Evolutionary conservation across 164 flowering plant species (phyloP), one percentile per base, ranked within the genome.

Genomic region (Aristolochia fimbriata): DNA sequence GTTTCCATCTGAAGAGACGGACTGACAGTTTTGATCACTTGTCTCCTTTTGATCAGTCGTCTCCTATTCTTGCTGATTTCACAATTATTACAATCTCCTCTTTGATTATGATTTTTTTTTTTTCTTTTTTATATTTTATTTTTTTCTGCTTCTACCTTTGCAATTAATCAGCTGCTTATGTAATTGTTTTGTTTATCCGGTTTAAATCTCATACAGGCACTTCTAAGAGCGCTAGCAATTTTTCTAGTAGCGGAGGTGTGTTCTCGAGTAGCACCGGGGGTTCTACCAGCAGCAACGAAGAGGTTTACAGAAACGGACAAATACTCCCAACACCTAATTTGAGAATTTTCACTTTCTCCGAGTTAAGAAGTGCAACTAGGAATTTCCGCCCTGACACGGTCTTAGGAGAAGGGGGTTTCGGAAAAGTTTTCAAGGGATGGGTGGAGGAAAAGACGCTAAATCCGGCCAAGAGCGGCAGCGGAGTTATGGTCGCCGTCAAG

Each of bases 371-470:
- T 19, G 83, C 82, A 2, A 83, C 91, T 0, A 80, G 64, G 63
- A 81, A 78, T 61, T 87, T 87, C 71, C 79, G 53, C 51, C 55
- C 82, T 0, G 88, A 81, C 51, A 62, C 73, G 1, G 47, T 83
- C 57, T 58, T 87, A 37, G 95, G 95, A 14, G 80, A 76, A 49
- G 95, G 95, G n/a, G 91, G 91, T 3, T 87, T 87, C 65, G 91
- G 95, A 10, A 79, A 58, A 58, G 95, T 87, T 46, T 87, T 59
- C 67, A 83, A 70, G 55, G 95, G 91, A 19, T 83, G 83, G 84
- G 50, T 87, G 10, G 85, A 87, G 67, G 84, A 83, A 65, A 83
- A 70, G 58, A 74, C 84, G 15, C 62, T 71, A 0, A 65, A 68
- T 0, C 82, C 89, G 0, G 59, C 80, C 13, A 80, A 71, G 66